Evolutionary conservation across 495 filamentous ascomycete species (phyloP).

Genomic region (Chaetomium tenue): DNA sequence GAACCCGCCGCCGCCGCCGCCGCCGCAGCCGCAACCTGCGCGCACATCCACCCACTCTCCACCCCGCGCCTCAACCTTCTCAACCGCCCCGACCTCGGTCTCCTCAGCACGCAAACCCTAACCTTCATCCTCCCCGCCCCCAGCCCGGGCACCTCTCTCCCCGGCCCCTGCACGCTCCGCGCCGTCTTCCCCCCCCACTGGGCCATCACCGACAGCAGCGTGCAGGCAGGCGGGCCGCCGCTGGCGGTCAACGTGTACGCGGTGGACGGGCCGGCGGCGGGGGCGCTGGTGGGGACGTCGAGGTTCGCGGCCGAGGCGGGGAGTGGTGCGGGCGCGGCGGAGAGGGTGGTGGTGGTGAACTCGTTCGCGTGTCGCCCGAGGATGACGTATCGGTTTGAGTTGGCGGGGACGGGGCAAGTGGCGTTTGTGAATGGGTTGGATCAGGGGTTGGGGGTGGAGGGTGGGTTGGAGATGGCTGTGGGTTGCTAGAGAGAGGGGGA

Average conservation of each 20-base stretch:
- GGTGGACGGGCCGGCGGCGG: constrained; percentile 32
- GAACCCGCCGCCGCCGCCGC: constrained; percentile 15
- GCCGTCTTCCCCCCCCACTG: constrained; percentile 37
- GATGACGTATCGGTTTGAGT: constrained; percentile 31
- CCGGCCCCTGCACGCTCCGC: constrained; percentile 36
- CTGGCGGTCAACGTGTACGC: constrained; percentile 35
- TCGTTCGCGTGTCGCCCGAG: constrained; percentile 36
- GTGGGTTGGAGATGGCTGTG: constrained; percentile 5
- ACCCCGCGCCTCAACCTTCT: constrained; percentile 11
- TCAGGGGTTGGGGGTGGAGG: background rate
- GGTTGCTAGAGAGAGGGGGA: background rate
- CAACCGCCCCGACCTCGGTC: constrained; percentile 5
- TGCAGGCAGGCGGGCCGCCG: constrained; percentile 17
- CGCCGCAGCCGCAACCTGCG: no score
- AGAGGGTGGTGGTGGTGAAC: constrained; percentile 26
- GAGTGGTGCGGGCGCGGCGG: background rate
- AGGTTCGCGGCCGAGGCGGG: constrained; percentile 19
- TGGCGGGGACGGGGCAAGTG: constrained; percentile 31
- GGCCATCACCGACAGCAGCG: constrained; percentile 23
- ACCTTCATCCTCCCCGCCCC: constrained; percentile 24
- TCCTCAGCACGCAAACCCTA: constrained; percentile 12
- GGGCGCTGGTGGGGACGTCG: constrained; percentile 34
- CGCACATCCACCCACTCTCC: constrained; percentile 6
- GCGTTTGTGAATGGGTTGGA: constrained; percentile 16
- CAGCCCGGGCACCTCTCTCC: background rate